These are phyloP conservation scores for Trichoderma gamsii DNA, from an alignment of 495 filamentous ascomycete genomes.

Conservation along the genomic window DNA sequence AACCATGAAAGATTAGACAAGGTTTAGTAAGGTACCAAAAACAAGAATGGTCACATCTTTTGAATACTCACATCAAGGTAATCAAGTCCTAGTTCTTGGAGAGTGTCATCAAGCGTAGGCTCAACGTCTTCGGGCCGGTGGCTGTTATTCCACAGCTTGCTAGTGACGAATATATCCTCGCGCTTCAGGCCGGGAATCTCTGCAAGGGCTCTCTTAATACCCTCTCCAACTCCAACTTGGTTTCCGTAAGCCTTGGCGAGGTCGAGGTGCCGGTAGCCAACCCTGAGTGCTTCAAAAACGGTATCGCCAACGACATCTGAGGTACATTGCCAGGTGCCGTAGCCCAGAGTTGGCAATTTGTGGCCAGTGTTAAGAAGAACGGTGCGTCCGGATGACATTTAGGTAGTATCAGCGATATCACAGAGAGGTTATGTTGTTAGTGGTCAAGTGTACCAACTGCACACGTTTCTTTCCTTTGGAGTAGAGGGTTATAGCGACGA, in stretches of 20 bases:
- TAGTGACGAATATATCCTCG: constrained; percentile 47
- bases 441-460: background rate
- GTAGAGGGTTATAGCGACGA: too few relatives aligned
- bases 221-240: constrained; percentile 13
- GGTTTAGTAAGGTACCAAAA: too few relatives aligned
- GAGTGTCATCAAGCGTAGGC: constrained; percentile 27
- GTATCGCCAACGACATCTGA: constrained; percentile 45
- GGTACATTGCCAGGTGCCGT: constrained; percentile 47
- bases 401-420: background rate
- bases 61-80: constrained; percentile 7
- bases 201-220: constrained; percentile 1
- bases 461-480: too few relatives aligned
- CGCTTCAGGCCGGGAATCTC: constrained; percentile 35
- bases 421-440: background rate
- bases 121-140: constrained; percentile 40
- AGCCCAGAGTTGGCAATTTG: constrained; percentile 30
- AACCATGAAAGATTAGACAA: too few relatives aligned
- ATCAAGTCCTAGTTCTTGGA: constrained; percentile 20
- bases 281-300: constrained; percentile 46
- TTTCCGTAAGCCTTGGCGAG: constrained; percentile 44
- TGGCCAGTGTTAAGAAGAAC: constrained; percentile 7
- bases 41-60: background rate
- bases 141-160: constrained; percentile 37
- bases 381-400: constrained; percentile 11
- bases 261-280: constrained; percentile 43